Evolutionary conservation across 2,329 filamentous ascomycete species (phyloP), one percentile per base, ranked within the genome.

Genomic region (Aspergillus amoenus): DNA sequence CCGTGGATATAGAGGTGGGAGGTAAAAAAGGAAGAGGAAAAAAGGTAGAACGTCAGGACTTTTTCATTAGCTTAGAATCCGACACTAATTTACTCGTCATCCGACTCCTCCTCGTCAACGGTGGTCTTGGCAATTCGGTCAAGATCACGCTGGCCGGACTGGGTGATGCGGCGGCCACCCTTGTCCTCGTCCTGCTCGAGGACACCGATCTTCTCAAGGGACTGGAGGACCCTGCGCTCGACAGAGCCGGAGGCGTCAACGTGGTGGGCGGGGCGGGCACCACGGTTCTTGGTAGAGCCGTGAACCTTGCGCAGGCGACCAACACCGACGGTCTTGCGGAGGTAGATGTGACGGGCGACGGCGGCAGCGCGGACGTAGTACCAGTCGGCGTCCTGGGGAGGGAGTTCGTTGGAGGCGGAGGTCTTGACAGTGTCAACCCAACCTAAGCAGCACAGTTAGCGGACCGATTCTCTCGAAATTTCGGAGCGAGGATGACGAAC

Each of bases 361-460:
- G 93, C 88, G 72, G 94, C 94, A 73, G 93, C 93, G 77, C 94
- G 93, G 78, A 88, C 78, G 82, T 89, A 89, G 83, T 85, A 95
- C 94, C 94, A 99, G 87, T 99, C 94, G 78, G 93, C 91, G 80
- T 93, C 89, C 87, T 97, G 93, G 75, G 93, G 94, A 75, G 93
- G 93, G 72, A 99, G 90, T 85, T 99, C 94, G 83, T 96, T 96
- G 79, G 90, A 89, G 78, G 88, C 86, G 74, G 91, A 93, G 71
- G 93, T 97, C 90, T 99, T 99, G 84, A 97, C 94, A 76, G 93
- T 97, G 79, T 99, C 94, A 80, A 97, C 93, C 93, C 93, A 97
- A 84, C 91, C 92, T 95, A 52, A 42, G 45, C 43, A 17, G 18
- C 8, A 56, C 32, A 21, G 44, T 56, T 40, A 44, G 45, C 41